Percentiles rank a stretch among this genome's conserved stretches.
Evolutionary conservation across 345 rosid genomes (phyloP).

Genomic region (Citrus sp.): DNA sequence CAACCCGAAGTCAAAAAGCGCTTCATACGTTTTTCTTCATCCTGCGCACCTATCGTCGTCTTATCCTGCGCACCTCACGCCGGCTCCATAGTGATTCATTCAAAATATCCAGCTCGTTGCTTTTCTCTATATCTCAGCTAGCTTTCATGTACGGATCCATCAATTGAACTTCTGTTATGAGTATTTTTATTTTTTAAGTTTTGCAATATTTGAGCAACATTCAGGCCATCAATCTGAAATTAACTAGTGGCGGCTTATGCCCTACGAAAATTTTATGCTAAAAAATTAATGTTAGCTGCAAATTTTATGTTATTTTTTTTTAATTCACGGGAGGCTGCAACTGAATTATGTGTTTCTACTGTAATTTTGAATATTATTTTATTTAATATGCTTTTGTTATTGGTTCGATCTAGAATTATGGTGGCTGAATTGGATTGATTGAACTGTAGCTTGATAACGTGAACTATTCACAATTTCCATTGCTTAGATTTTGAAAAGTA

Average conservation of each 20-base stretch:
- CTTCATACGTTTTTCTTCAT: background rate
- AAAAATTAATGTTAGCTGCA: background rate
- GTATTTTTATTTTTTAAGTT: constrained; percentile 1
- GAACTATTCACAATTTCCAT: background rate
- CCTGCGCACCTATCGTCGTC: constrained; percentile 19
- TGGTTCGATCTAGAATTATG: constrained; percentile 9
- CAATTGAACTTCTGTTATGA: background rate
- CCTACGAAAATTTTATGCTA: background rate
- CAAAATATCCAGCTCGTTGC: background rate
- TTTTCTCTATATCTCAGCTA: background rate
- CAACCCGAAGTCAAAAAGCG: background rate
- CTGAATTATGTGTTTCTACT: constrained; percentile 3
- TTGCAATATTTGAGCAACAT: background rate
- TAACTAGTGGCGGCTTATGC: background rate
- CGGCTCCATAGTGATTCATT: constrained; percentile 1
- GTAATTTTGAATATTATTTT: constrained; percentile 14
- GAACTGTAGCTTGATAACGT: background rate
- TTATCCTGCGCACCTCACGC: constrained; percentile 33
- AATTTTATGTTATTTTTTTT: background rate
- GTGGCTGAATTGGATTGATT: background rate
- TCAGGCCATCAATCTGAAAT: background rate
- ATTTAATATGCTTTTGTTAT: constrained; percentile 17
- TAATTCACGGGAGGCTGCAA: background rate
- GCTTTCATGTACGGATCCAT: background rate
- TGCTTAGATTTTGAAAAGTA: background rate